Percentiles rank a stretch among this genome's conserved stretches.
These are phyloP conservation scores for Xylaria castorea DNA, from an alignment of 495 filamentous ascomycete genomes.

Conservation along the genomic window DNA sequence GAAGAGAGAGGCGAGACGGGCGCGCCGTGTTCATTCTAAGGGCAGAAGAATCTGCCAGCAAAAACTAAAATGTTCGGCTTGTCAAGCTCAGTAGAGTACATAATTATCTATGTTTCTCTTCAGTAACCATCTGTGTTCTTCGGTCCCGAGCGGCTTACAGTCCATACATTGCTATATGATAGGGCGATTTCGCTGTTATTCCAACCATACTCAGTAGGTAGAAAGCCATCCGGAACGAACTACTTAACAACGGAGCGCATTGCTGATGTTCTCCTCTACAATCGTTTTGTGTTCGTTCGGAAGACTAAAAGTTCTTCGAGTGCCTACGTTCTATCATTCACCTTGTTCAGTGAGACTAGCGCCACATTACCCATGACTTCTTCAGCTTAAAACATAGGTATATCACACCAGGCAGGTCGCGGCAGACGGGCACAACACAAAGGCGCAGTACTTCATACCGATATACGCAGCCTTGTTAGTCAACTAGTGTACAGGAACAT, in stretches of 20 bases:
- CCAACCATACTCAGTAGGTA: background rate
- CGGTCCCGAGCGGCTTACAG: conserved; percentile 8
- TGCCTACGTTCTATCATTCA: background rate
- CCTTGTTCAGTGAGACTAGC: background rate
- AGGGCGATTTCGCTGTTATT: background rate
- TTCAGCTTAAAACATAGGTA: background rate
- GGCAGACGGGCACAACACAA: background rate
- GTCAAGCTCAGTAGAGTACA: background rate
- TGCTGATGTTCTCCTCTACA: no score
- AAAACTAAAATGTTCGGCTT: conserved; percentile 7
- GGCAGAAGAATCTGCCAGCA: background rate
- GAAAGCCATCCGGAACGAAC: background rate
- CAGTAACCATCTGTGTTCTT: background rate
- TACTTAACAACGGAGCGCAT: no score
- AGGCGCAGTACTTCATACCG: background rate
- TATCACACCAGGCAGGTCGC: background rate
- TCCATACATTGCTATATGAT: conserved; percentile 2
- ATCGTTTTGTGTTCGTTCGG: background rate
- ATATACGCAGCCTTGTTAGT: background rate
- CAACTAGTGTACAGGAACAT: background rate
- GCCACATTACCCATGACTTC: background rate
- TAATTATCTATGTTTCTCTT: no score
- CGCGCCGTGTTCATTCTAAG: background rate
- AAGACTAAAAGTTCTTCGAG: background rate
- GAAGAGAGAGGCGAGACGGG: background rate